Percentiles rank a stretch among this genome's conserved stretches.
These are phyloP conservation scores for Magnusiomyces suaveolens DNA, from an alignment of 1,139 yeast species.

Conservation along the genomic window DNA sequence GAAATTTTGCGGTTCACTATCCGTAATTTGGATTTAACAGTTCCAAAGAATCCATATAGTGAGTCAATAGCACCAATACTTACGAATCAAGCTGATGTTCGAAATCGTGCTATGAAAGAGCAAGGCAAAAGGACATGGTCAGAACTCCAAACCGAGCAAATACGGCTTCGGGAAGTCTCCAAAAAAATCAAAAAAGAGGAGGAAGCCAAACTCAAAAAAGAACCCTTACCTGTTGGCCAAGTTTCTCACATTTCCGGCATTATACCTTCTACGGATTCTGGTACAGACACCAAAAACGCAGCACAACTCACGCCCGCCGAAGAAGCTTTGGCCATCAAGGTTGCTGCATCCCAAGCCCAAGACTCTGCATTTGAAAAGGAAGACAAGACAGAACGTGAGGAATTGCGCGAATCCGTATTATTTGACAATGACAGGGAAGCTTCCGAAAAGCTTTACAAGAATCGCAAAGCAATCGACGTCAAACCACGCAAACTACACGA, in stretches of 20 bases:
- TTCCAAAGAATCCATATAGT: slow-evolving; percentile 35
- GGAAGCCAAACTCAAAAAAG: not conserved
- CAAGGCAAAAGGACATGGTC: slow-evolving; percentile 4
- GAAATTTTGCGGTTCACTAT: slow-evolving; percentile 72
- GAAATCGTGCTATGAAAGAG: not conserved
- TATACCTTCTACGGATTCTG: not conserved
- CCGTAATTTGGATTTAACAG: slow-evolving; percentile 64
- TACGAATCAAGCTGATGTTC: slow-evolving; percentile 7
- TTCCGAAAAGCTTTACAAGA: slow-evolving; percentile 16
- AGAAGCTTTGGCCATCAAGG: not conserved
- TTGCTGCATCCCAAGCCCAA: not conserved
- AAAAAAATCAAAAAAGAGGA: slow-evolving; percentile 1
- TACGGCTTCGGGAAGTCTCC: slow-evolving; percentile 1
- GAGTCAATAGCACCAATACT: slow-evolving; percentile 10
- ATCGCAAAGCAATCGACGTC: slow-evolving; percentile 23
- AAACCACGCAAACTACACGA: slow-evolving; percentile 41
- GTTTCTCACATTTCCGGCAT: not conserved
- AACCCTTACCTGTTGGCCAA: not conserved
- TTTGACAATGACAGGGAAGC: slow-evolving; percentile 15
- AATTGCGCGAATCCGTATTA: not conserved
- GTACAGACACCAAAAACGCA: not conserved
- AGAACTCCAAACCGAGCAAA: slow-evolving; percentile 1
- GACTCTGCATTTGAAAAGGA: not conserved
- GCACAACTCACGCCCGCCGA: not conserved
- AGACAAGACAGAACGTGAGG: not conserved